Evolutionary conservation across 495 filamentous ascomycete species (phyloP), one percentile per base, ranked within the genome.

Genomic region (Talaromyces adpressus): DNA sequence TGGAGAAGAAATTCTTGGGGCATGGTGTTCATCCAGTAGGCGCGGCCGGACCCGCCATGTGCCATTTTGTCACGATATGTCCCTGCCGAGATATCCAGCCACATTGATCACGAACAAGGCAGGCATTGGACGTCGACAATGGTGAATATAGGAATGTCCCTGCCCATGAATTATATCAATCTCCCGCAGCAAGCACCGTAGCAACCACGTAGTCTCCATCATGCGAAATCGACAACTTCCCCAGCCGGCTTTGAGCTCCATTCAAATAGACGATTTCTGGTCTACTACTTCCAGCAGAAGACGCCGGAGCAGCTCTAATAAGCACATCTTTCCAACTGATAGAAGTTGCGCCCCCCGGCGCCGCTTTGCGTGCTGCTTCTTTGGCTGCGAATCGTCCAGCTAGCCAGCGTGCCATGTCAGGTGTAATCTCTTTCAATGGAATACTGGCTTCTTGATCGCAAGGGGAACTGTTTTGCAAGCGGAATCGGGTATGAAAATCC

Each of bases 131-230:
- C 12, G n/a, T 12, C 51, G 23, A 22, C 12, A 23, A 12, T 53
- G 20, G 18, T 4, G 9, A 29, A 56, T 56, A 56, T 56, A 56
- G 52, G 20, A 49, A 49, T 16, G 6, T 23, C 52, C 11, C 23
- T 5, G 12, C 4, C 16, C 7, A 56, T 29, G 7, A 14, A 7
- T 11, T 9, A 56, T 29, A 49, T 57, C 45, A 62, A 72, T 72
- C 75, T 0, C 70, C 74, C 57, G 72, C 73, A 25, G 77, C 79
- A 62, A 81, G 62, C 64, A 81, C 81, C 63, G 79, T 83, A 36
- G 83, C 84, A 64, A 83, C 73, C 18, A 84, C 82, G 70, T 86
- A 86, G 56, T 82, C 82, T 51, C 82, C 82, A 75, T 86, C 84
- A 75, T 87, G 83, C 52, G 82, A 83, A 64, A 87, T 84, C 30